phyloP scores from a whole-genome alignment of 2,329 filamentous ascomycete species.

The Hypoxylon sp. region DNA sequence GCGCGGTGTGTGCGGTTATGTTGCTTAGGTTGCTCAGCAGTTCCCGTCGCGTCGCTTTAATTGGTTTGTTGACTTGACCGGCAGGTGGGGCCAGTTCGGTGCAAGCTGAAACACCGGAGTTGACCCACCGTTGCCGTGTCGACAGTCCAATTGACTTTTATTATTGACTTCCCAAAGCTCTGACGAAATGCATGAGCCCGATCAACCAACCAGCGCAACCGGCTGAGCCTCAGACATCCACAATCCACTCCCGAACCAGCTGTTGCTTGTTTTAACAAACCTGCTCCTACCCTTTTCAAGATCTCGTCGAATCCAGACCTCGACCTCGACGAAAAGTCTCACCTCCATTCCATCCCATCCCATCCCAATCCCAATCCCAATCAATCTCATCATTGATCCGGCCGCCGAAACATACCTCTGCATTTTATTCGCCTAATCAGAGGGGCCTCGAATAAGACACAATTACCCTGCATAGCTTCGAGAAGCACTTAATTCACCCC shows the following conservation, averaged over 20 bases:
- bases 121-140: slow-evolving; percentile 49
- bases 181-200: slow-evolving; percentile 51
- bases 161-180: slow-evolving; percentile 50
- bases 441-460: slow-evolving; percentile 28
- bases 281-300: slow-evolving; percentile 30
- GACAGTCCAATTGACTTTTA: slow-evolving; percentile 43
- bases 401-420: slow-evolving; percentile 20
- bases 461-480: slow-evolving; percentile 36
- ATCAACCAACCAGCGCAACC: slow-evolving; percentile 41
- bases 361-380: slow-evolving; percentile 24
- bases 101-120: slow-evolving; percentile 39
- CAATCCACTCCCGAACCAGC: slow-evolving; percentile 24
- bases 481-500: slow-evolving; percentile 27
- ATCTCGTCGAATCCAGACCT: slow-evolving; percentile 36
- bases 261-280: slow-evolving; percentile 23
- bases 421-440: slow-evolving; percentile 29
- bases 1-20: neutral
- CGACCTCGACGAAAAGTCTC: slow-evolving; percentile 44
- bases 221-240: slow-evolving; percentile 41
- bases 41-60: slow-evolving; percentile 6
- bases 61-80: slow-evolving; percentile 20
- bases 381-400: slow-evolving; percentile 13
- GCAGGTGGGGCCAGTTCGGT: slow-evolving; percentile 26
- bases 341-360: slow-evolving; percentile 49
- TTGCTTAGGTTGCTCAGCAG: neutral